These are phyloP conservation scores for Cymodocea nodosa DNA, from an alignment of 116 monocot genomes.

Conservation along the genomic window DNA sequence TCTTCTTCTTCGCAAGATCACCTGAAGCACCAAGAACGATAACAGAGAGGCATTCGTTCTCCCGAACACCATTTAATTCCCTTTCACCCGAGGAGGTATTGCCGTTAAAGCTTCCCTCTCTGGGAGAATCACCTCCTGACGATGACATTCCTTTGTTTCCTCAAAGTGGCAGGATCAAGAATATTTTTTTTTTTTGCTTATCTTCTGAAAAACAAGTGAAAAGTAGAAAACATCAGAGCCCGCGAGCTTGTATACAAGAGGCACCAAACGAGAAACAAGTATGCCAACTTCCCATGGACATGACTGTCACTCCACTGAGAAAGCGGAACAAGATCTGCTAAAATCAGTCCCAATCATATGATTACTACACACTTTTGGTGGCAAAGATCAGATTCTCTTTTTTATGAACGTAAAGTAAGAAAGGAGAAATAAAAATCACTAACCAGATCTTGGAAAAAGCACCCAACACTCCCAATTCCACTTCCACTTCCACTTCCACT, in stretches of 20 bases:
- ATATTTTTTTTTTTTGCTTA: no score
- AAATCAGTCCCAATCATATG: neutral
- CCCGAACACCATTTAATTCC: slow-evolving; percentile 16
- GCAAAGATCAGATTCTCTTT: neutral
- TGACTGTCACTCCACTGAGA: neutral
- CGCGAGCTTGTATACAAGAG: no score
- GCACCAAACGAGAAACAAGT: neutral
- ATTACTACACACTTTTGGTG: neutral
- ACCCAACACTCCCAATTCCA: no score
- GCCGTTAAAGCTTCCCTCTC: neutral
- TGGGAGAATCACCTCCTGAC: no score
- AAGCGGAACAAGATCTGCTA: neutral
- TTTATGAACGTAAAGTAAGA: neutral
- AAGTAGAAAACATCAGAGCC: no score
- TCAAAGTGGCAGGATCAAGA: no score
- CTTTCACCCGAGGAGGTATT: slow-evolving; percentile 17
- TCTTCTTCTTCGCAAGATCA: slow-evolving; percentile 98
- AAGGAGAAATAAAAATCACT: neutral
- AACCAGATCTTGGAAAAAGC: neutral
- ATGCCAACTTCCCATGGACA: neutral
- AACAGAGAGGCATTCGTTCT: slow-evolving; percentile 71
- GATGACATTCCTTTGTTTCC: no score
- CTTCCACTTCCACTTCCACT: no score
- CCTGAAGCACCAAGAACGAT: slow-evolving; percentile 97
- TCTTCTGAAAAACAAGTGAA: no score